A percentile compares a stretch with the other conserved stretches of the same genome.
Evolutionary conservation across 352 stramenopile genomes (phyloP).

Genomic region (Pythium brassicae): DNA sequence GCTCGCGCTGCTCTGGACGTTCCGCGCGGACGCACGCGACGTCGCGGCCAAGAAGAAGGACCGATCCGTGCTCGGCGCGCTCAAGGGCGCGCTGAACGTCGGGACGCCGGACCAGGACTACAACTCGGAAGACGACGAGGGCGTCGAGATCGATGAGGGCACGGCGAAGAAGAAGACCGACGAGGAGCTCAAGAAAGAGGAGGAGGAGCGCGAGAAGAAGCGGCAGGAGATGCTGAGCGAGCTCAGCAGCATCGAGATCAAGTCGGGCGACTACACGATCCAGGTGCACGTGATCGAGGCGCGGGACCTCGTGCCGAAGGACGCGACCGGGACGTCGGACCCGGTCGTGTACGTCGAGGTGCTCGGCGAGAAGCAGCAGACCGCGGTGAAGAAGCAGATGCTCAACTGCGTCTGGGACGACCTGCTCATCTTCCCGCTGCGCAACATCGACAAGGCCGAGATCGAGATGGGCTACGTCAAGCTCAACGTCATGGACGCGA

Average conservation of each 20-base stretch:
- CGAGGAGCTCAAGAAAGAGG: constrained; percentile 66
- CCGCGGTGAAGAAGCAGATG: constrained; percentile 77
- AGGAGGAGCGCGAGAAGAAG: constrained; percentile 70
- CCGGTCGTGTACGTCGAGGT: constrained; percentile 90
- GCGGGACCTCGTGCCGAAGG: constrained; percentile 83
- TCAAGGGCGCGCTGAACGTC: constrained; percentile 46
- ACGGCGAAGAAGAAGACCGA: constrained; percentile 51
- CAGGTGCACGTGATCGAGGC: constrained; percentile 90
- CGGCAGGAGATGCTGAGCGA: constrained; percentile 71
- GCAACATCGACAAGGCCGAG: constrained; percentile 72
- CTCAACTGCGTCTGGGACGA: constrained; percentile 88
- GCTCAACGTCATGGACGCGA: constrained; percentile 82
- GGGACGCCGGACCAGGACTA: constrained; percentile 34
- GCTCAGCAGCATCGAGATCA: constrained; percentile 80
- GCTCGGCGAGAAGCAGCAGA: constrained; percentile 83
- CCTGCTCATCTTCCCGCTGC: constrained; percentile 70
- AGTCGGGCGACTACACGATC: constrained; percentile 84
- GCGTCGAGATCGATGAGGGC: constrained; percentile 34
- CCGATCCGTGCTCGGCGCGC: constrained; percentile 39
- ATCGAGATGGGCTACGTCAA: constrained; percentile 84
- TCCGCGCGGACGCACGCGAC: constrained; percentile 38
- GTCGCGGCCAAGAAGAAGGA: constrained; percentile 48
- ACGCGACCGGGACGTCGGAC: constrained; percentile 86
- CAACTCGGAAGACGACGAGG: constrained; percentile 44
- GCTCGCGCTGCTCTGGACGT: constrained; percentile 46